These are phyloP conservation scores for Calonectria hongkongensis DNA, from an alignment of 2,329 filamentous ascomycete species.

Conservation along the genomic window DNA sequence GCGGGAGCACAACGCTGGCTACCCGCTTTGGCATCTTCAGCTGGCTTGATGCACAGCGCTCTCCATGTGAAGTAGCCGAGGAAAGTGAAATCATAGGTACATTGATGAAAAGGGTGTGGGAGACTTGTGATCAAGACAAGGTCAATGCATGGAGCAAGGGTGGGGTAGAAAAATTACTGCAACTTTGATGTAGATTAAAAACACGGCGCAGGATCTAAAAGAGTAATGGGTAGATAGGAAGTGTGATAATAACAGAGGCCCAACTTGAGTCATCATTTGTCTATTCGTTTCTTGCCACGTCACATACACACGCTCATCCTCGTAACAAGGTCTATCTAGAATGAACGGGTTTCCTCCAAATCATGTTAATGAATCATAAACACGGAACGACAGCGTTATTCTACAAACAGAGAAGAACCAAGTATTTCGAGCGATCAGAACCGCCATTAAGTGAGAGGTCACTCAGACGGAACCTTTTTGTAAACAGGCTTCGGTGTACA, in stretches of 20 bases:
- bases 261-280: slow-evolving; percentile 35
- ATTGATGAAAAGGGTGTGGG: slow-evolving; percentile 75
- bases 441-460: no score
- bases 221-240: slow-evolving; percentile 30
- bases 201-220: slow-evolving; percentile 14
- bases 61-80: slow-evolving; percentile 62
- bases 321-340: no score
- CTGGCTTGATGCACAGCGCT: slow-evolving; percentile 81
- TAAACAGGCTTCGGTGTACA: no score
- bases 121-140: slow-evolving; percentile 80
- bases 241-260: slow-evolving; percentile 48
- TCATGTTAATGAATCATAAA: no score
- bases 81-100: slow-evolving; percentile 71
- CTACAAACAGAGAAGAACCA: no score
- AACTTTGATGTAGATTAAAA: background rate
- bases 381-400: no score
- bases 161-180: slow-evolving; percentile 60
- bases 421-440: no score
- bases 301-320: no score
- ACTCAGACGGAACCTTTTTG: no score
- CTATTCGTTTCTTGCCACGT: no score
- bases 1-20: slow-evolving; percentile 86
- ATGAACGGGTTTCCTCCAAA: background rate
- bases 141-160: slow-evolving; percentile 80
- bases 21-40: slow-evolving; percentile 84